Base-by-base conservation (phyloP, 306 rosid genomes). In the Sphenostylis stenocarpa region DNA sequence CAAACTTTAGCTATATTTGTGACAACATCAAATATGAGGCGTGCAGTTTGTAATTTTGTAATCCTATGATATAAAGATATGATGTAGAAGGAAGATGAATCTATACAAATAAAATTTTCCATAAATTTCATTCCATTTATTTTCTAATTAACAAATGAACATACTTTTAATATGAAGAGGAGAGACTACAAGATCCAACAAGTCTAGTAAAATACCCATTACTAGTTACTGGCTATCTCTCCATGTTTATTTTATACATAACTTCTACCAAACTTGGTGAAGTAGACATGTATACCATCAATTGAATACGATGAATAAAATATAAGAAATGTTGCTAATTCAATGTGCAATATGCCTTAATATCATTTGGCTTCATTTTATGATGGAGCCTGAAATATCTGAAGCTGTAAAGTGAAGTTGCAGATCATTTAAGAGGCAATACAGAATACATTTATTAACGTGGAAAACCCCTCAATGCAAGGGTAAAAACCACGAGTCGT, bases 341-440 rank as follows among this genome's bases (percentile, higher is more conserved):
- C 44, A 56, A 45, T 29, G 33, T 9, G 51, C 73, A 47, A 39
- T 33, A 15, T 38, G 56, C 72, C 55, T 67, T 65, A 41, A 38
- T 41, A 62, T 24, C 55, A 13, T 21, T 44, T 26, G 19, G 13
- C 16, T 60, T 38, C 49, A 33, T 72, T 72, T 55, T 70, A 48
- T 73, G 68, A 60, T 63, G 63, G 26, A 51, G 45, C 52, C 39
- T 69, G 29, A 16, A 33, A 29, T 10, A 15, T 49, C 43, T 60
- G 31, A 36, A 43, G 55, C 43, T 68, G 14, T 14, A 41, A 61
- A 36, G 17, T 58, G 34, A 70, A 36, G 57, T 21, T 29, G 72
- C 17, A 63, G 24, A 39, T 7, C 71, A 45, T 82, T 87, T 85
- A 87, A 56, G 87, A 87, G 67, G 89, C 80, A 77, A n/a, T n/a